Evolutionary conservation across 2,329 filamentous ascomycete species (phyloP).

Genomic region (Exophiala sp.): DNA sequence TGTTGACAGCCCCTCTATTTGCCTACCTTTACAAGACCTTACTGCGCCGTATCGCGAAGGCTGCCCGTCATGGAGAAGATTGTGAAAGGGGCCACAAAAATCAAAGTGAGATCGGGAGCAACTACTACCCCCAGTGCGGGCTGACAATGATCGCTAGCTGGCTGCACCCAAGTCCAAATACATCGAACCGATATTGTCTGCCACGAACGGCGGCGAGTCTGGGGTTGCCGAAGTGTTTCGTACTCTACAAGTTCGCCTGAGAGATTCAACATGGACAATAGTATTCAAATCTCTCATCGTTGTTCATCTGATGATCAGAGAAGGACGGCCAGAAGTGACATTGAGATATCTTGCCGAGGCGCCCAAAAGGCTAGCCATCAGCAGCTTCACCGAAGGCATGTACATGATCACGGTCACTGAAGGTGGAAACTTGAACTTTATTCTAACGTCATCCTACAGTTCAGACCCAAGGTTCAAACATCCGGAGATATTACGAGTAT

Average conservation of each 20-base stretch:
- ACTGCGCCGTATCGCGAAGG: background rate
- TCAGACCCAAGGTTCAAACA: conserved; percentile 91
- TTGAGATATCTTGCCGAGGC: conserved; percentile 77
- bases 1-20: background rate
- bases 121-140: background rate
- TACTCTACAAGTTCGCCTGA: conserved; percentile 76
- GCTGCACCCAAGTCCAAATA: conserved; percentile 98
- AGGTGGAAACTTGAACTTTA: background rate
- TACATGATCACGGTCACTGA: conserved; percentile 1
- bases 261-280: conserved; percentile 98
- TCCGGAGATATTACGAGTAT: conserved; percentile 84
- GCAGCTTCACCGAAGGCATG: conserved; percentile 86
- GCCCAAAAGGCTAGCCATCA: conserved; percentile 76
- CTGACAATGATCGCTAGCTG: conserved; percentile 52
- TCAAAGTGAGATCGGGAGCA: conserved; percentile 62
- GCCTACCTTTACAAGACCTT: background rate
- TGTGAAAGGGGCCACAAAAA: conserved; percentile 96
- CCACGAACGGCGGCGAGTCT: conserved; percentile 88
- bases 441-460: conserved; percentile 51
- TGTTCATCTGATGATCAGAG: conserved; percentile 93
- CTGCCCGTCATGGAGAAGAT: conserved; percentile 83
- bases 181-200: conserved; percentile 94
- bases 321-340: conserved; percentile 84
- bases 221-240: conserved; percentile 95
- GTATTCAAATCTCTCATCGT: conserved; percentile 97